Evolutionary conservation across 2,329 filamentous ascomycete genomes (phyloP).

Genomic region (Ceratocystis diversiconidia): DNA sequence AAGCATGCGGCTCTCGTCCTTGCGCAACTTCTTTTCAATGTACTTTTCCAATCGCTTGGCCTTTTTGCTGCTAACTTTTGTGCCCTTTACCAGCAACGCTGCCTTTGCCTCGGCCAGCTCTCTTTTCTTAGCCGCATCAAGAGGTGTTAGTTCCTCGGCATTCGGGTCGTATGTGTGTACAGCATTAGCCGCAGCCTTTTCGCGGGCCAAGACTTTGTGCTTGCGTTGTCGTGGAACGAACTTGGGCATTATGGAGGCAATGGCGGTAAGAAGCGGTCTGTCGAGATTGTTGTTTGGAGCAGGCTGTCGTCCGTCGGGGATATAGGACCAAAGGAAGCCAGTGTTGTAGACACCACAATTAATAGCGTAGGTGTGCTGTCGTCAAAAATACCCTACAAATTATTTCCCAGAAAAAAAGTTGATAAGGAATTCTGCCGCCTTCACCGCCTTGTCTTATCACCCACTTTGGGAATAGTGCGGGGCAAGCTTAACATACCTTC

Average conservation of each 20-base stretch:
- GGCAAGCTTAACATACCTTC: constrained; percentile 17
- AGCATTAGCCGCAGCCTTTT: constrained; percentile 35
- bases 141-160: constrained; percentile 30
- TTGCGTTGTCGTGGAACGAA: constrained; percentile 53
- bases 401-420: constrained; percentile 9
- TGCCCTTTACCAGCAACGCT: constrained; percentile 39
- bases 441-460: constrained; percentile 19
- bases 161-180: constrained; percentile 25
- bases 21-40: constrained; percentile 79
- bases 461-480: constrained; percentile 27
- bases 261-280: background rate
- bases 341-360: too few relatives aligned
- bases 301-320: too few relatives aligned
- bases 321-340: too few relatives aligned
- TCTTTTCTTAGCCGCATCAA: constrained; percentile 27
- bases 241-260: constrained; percentile 22
- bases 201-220: constrained; percentile 53
- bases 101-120: constrained; percentile 41
- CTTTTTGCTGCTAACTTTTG: constrained; percentile 49
- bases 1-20: constrained; percentile 77
- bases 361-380: background rate
- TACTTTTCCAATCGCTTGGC: constrained; percentile 54
- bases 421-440: constrained; percentile 25
- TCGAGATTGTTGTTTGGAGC: too few relatives aligned
- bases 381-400: background rate